Evolutionary conservation across 2,329 filamentous ascomycete species (phyloP).

Genomic region (Pseudocercospora ulei): DNA sequence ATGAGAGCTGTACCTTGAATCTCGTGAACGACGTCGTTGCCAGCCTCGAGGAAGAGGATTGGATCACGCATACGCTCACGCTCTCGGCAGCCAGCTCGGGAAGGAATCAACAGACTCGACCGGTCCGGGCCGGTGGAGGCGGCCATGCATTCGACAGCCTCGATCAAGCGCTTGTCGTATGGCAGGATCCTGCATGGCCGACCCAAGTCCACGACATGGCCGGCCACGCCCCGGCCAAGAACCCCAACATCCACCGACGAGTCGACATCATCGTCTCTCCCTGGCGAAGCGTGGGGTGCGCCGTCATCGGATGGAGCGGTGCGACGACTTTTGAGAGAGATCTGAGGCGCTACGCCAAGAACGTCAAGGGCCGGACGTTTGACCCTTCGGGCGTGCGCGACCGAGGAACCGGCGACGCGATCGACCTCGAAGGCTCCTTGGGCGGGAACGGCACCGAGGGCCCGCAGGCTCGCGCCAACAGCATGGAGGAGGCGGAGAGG

Average conservation of each 20-base stretch:
- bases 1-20: slow-evolving; percentile 57
- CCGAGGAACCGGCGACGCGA: slow-evolving; percentile 56
- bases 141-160: slow-evolving; percentile 70
- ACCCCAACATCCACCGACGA: slow-evolving; percentile 65
- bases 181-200: slow-evolving; percentile 58
- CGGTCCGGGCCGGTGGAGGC: slow-evolving; percentile 41
- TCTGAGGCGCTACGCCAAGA: slow-evolving; percentile 67
- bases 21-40: slow-evolving; percentile 63
- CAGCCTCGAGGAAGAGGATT: slow-evolving; percentile 56
- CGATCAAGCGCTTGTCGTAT: slow-evolving; percentile 86
- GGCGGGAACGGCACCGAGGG: slow-evolving; percentile 50
- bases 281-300: slow-evolving; percentile 82
- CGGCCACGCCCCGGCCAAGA: slow-evolving; percentile 42
- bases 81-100: slow-evolving; percentile 61
- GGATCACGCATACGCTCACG: slow-evolving; percentile 72
- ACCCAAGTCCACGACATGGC: slow-evolving; percentile 34
- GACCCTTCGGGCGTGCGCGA: slow-evolving; percentile 78
- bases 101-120: slow-evolving; percentile 57
- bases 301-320: slow-evolving; percentile 72
- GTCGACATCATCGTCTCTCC: slow-evolving; percentile 88
- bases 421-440: slow-evolving; percentile 71
- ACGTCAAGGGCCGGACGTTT: slow-evolving; percentile 66
- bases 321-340: slow-evolving; percentile 87
- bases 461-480: slow-evolving; percentile 38
- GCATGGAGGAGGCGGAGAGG: slow-evolving; percentile 63